phyloP scores from a whole-genome alignment of 345 rosid species.

The Odontarrhena argentea region DNA sequence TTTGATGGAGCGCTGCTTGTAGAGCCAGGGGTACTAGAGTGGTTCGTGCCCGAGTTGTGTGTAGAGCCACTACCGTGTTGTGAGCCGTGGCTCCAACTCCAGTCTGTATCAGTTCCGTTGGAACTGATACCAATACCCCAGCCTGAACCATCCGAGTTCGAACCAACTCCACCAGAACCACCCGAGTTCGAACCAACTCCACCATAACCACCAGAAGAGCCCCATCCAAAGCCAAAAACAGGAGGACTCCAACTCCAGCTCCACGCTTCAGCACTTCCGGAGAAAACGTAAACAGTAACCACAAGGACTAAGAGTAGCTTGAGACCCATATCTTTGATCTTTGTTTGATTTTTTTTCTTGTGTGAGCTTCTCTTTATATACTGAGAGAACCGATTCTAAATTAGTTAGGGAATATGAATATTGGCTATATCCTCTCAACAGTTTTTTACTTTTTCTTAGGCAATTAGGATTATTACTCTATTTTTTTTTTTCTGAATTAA shows the following conservation, averaged over 20 bases:
- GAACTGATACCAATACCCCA: conserved; percentile 27
- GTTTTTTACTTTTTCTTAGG: no score
- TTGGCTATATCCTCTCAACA: no score
- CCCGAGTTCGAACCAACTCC: not conserved
- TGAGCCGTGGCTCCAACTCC: conserved; percentile 1
- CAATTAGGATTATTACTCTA: no score
- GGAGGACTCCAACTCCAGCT: conserved; percentile 1
- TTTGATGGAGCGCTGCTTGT: conserved; percentile 1
- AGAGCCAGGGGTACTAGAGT: not conserved
- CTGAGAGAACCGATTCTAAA: no score
- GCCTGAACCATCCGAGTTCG: conserved; percentile 21
- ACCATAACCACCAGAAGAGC: not conserved
- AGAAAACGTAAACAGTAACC: not conserved
- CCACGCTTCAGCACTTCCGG: conserved; percentile 20
- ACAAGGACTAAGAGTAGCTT: conserved; percentile 13
- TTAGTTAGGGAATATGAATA: no score
- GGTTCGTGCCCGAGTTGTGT: not conserved
- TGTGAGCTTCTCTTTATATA: no score
- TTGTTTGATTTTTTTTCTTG: no score
- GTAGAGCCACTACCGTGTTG: not conserved
- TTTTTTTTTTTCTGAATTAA: no score
- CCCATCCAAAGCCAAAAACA: not conserved
- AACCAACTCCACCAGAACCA: not conserved
- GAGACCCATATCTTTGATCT: conserved; percentile 1
- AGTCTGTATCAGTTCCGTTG: conserved; percentile 20